Evolutionary conservation across 2,329 filamentous ascomycete species (phyloP).

Genomic region (Aspergillus unguis): DNA sequence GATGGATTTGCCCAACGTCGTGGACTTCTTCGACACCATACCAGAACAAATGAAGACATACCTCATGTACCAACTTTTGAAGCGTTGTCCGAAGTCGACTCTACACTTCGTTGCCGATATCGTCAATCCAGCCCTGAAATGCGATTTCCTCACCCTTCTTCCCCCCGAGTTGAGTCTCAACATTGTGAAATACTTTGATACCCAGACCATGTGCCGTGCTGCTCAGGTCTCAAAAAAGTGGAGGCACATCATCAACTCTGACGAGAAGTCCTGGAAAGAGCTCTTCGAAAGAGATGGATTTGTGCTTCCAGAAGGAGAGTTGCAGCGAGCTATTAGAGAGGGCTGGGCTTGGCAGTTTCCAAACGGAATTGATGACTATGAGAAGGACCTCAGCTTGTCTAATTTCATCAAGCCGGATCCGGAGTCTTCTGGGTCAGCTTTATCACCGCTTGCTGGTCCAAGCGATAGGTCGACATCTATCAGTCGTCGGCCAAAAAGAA

Average conservation of each 20-base stretch:
- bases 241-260: slow-evolving; percentile 84
- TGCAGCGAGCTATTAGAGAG: slow-evolving; percentile 79
- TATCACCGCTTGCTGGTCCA: slow-evolving; percentile 23
- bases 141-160: slow-evolving; percentile 81
- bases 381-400: slow-evolving; percentile 71
- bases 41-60: slow-evolving; percentile 89
- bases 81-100: slow-evolving; percentile 81
- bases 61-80: slow-evolving; percentile 93
- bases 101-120: slow-evolving; percentile 84
- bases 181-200: slow-evolving; percentile 80
- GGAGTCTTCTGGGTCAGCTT: slow-evolving; percentile 25
- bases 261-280: slow-evolving; percentile 95
- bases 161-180: slow-evolving; percentile 85
- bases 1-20: slow-evolving; percentile 78
- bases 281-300: slow-evolving; percentile 84
- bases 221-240: slow-evolving; percentile 93
- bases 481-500: slow-evolving; percentile 45
- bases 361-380: slow-evolving; percentile 67
- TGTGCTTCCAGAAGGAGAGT: slow-evolving; percentile 71
- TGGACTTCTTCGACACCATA: slow-evolving; percentile 88
- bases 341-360: slow-evolving; percentile 99
- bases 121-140: slow-evolving; percentile 91
- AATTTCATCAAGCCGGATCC: slow-evolving; percentile 38
- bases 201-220: slow-evolving; percentile 80
- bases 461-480: slow-evolving; percentile 25